Evolutionary conservation across 495 filamentous ascomycete genomes (phyloP).

Genomic region (Hyaloscypha variabilis): DNA sequence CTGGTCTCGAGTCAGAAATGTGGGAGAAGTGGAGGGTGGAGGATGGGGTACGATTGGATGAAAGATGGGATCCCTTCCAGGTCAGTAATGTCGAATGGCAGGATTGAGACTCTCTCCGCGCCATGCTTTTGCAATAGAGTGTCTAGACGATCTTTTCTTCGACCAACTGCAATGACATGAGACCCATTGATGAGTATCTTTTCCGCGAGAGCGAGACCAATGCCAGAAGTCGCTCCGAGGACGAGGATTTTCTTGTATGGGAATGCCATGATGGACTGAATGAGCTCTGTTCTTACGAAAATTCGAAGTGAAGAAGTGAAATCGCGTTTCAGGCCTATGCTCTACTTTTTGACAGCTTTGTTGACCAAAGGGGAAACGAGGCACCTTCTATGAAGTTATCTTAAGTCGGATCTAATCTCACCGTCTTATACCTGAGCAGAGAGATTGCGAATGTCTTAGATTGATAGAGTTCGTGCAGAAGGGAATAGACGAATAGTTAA

Average conservation of each 20-base stretch:
- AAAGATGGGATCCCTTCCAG: conserved; percentile 60
- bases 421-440: no score
- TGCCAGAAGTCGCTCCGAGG: conserved; percentile 73
- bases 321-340: no score
- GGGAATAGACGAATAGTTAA: no score
- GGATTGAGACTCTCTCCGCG: conserved; percentile 49
- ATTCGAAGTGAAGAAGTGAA: no score
- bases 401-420: no score
- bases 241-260: conserved; percentile 71
- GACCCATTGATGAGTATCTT: conserved; percentile 63
- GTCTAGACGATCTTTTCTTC: conserved; percentile 67
- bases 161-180: conserved; percentile 63
- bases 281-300: no score
- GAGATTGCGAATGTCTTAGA: no score
- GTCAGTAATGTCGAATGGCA: conserved; percentile 66
- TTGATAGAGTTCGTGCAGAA: no score
- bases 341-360: no score
- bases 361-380: no score
- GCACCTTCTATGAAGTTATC: no score
- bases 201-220: conserved; percentile 66
- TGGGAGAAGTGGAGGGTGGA: background rate
- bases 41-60: conserved; percentile 45
- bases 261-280: conserved; percentile 48
- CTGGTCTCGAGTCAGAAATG: conserved; percentile 48
- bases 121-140: conserved; percentile 62